Percentiles rank a stretch among this genome's conserved stretches.
Evolutionary conservation across 2,329 filamentous ascomycete genomes (phyloP).

Genomic region (Orbilia blumenaviensis): DNA sequence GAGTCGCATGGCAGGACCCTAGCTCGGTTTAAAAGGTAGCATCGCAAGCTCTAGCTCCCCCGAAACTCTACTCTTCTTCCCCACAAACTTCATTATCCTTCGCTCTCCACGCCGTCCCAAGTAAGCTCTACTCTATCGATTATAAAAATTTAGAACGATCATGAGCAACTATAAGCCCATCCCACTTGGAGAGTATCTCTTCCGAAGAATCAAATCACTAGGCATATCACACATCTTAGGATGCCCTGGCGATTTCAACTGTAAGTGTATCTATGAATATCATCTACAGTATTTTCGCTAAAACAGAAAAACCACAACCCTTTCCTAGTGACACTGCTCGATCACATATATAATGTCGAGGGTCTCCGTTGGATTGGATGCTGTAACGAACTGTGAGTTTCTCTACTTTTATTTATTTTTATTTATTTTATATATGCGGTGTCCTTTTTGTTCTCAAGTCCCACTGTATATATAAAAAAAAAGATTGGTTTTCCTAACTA

Average conservation of each 20-base stretch:
- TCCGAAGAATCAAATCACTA: slow-evolving; percentile 56
- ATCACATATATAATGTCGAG: slow-evolving; percentile 59
- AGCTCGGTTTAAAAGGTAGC: slow-evolving; percentile 51
- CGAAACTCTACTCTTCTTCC: slow-evolving; percentile 21
- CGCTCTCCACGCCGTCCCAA: too few species aligned
- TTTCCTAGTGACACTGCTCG: slow-evolving; percentile 56
- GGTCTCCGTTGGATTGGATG: slow-evolving; percentile 61
- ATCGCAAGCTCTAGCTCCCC: slow-evolving; percentile 2
- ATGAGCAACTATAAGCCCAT: slow-evolving; percentile 55
- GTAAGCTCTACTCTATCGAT: neutral
- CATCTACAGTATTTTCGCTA: neutral
- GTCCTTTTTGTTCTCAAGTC: too few species aligned
- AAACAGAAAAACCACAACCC: neutral
- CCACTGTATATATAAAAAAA: too few species aligned
- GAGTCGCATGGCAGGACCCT: slow-evolving; percentile 11
- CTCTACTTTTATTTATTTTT: neutral
- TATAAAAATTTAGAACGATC: neutral
- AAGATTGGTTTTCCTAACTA: too few species aligned
- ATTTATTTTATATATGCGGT: too few species aligned
- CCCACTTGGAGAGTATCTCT: slow-evolving; percentile 58
- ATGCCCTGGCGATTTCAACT: slow-evolving; percentile 59
- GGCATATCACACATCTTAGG: slow-evolving; percentile 58
- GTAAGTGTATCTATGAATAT: slow-evolving; percentile 54
- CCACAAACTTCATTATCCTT: slow-evolving; percentile 9
- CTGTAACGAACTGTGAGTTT: slow-evolving; percentile 59